phyloP scores from a whole-genome alignment of 345 rosid genomes.

The Brassica carinata region DNA sequence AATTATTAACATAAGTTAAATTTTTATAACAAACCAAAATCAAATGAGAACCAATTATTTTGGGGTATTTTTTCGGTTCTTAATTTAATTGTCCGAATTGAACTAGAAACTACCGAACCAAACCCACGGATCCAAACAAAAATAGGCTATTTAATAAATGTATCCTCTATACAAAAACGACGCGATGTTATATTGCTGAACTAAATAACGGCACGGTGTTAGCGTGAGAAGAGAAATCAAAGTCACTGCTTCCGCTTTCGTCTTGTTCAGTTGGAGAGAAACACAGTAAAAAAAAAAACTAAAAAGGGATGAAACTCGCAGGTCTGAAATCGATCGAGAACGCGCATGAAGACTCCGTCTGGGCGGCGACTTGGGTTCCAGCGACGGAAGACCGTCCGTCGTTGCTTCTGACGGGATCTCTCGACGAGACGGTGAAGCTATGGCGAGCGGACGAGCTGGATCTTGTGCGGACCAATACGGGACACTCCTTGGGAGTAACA shows the following conservation, averaged over 20 bases:
- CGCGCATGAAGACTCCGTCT: conserved; percentile 62
- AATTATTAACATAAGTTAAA: too few relatives aligned
- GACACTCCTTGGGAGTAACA: conserved; percentile 92
- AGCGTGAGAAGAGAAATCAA: background rate
- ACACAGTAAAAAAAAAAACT: conserved; percentile 8
- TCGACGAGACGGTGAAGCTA: conserved; percentile 90
- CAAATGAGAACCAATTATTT: too few relatives aligned
- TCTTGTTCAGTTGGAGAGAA: conserved; percentile 9
- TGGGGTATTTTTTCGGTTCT: too few relatives aligned
- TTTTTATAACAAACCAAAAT: too few relatives aligned
- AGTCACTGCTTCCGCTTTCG: conserved; percentile 7
- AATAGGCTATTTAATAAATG: too few relatives aligned
- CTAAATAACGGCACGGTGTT: conserved; percentile 14
- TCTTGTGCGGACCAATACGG: conserved; percentile 81
- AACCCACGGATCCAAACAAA: too few relatives aligned
- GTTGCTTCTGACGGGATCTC: conserved; percentile 81
- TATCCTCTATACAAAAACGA: too few relatives aligned
- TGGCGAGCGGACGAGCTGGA: conserved; percentile 81
- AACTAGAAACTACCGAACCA: too few relatives aligned
- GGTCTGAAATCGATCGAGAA: conserved; percentile 75
- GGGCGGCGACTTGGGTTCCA: conserved; percentile 94
- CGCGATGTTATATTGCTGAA: background rate
- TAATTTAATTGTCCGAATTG: too few relatives aligned
- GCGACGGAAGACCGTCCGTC: conserved; percentile 67
- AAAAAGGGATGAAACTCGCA: conserved; percentile 71